A percentile compares a stretch with the other conserved stretches of the same genome.
phyloP scores from a whole-genome alignment of 306 rosid species.

The Quillaja saponaria region DNA sequence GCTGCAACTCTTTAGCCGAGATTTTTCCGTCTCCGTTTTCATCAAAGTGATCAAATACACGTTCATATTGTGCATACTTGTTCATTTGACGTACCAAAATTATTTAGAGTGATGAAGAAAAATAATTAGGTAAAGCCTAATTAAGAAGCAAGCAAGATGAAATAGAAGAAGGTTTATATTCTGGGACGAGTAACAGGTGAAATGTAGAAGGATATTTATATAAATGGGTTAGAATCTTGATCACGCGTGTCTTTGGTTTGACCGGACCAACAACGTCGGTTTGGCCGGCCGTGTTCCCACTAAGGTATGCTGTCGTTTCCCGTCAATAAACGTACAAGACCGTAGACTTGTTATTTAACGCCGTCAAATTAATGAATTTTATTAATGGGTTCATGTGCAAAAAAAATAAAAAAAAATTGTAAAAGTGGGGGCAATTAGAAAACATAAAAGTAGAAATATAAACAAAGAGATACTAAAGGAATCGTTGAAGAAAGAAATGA shows the following conservation, averaged over 20 bases:
- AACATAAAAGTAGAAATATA: no score
- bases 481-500: no score
- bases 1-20: conserved; percentile 64
- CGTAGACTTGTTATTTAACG: background rate
- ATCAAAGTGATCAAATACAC: conserved; percentile 68
- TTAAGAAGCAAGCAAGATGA: no score
- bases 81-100: conserved; percentile 35
- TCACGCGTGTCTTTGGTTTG: background rate
- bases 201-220: background rate
- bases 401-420: no score
- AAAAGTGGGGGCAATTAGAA: no score
- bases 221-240: background rate
- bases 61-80: conserved; percentile 43
- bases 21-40: conserved; percentile 63
- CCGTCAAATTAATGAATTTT: conserved; percentile 2
- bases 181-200: no score
- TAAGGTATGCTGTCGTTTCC: no score
- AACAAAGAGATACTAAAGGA: no score
- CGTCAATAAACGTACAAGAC: conserved; percentile 21
- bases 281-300: no score
- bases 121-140: no score
- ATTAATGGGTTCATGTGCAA: no score
- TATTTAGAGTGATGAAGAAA: no score
- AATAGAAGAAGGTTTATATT: background rate
- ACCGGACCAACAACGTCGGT: background rate